Conservation (phyloP, 2,329 filamentous ascomycete species). For the Phyllachora maydis region DNA sequence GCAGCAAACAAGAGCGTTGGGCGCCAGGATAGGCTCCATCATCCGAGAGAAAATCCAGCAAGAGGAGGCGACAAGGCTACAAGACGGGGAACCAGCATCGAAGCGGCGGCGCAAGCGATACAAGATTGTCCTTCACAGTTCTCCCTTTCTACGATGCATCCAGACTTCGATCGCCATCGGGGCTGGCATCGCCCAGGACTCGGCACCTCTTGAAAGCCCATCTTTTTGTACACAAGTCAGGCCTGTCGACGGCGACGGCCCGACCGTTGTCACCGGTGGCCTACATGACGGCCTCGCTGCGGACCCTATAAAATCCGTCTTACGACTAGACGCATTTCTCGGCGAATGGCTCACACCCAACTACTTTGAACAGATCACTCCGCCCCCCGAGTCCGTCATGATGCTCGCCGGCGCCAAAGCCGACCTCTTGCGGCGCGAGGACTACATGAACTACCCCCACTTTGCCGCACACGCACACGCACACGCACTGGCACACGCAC, state of each 20-base stretch:
- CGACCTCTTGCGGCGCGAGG: slow-evolving; percentile 58
- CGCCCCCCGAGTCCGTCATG: slow-evolving; percentile 65
- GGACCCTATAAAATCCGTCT: slow-evolving; percentile 39
- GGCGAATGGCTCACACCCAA: slow-evolving; percentile 90
- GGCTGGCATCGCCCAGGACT: slow-evolving; percentile 56
- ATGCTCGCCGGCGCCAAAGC: slow-evolving; percentile 84
- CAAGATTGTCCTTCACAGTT: slow-evolving; percentile 73
- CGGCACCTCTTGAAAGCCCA: slow-evolving; percentile 8
- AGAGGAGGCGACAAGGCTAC: slow-evolving; percentile 10
- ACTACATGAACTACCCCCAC: slow-evolving; percentile 31
- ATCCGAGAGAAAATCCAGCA: slow-evolving; percentile 29
- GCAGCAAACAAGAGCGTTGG: slow-evolving; percentile 67
- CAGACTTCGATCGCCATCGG: slow-evolving; percentile 82
- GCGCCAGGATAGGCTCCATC: slow-evolving; percentile 63
- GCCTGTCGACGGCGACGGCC: no score
- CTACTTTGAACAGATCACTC: slow-evolving; percentile 84
- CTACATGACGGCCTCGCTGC: no score
- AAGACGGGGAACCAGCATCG: slow-evolving; percentile 3
- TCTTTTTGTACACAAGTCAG: no score
- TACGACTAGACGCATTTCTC: slow-evolving; percentile 80
- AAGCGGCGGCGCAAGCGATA: slow-evolving; percentile 30
- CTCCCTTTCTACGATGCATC: slow-evolving; percentile 82
- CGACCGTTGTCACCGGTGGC: slow-evolving; percentile 5
- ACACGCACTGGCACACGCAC: no score
- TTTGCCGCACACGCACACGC: no score